These are phyloP conservation scores for Curvularia verruculosa DNA, from an alignment of 2,329 filamentous ascomycete species.

Conservation along the genomic window DNA sequence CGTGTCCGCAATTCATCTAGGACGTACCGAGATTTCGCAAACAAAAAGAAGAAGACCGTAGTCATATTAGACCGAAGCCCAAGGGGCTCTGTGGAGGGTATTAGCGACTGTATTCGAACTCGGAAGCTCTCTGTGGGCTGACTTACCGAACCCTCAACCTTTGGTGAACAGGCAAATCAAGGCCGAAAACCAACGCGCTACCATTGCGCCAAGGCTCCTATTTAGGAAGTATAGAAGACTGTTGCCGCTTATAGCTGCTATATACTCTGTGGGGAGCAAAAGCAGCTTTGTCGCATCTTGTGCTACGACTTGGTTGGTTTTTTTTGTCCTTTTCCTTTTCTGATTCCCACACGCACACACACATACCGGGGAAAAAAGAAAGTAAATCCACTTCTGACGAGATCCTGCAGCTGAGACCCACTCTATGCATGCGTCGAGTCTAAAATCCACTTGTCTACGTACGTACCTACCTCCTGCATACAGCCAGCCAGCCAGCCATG, in stretches of 20 bases:
- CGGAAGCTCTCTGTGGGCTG: too few relatives aligned
- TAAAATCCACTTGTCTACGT: too few relatives aligned
- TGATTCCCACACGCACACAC: too few relatives aligned
- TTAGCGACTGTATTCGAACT: too few relatives aligned
- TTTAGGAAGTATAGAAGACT: conserved; percentile 15
- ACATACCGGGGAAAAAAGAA: too few relatives aligned
- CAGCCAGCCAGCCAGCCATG: background rate
- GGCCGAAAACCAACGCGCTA: conserved; percentile 37
- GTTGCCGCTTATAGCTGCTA: background rate
- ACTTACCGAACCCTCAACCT: conserved; percentile 31
- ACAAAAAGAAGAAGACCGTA: too few relatives aligned
- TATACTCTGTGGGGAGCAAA: background rate
- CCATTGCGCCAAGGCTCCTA: conserved; percentile 35
- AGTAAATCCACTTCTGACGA: background rate
- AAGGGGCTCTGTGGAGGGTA: too few relatives aligned
- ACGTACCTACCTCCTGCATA: background rate
- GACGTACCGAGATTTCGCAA: too few relatives aligned
- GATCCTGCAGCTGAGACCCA: background rate
- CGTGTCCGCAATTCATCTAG: too few relatives aligned
- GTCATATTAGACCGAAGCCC: too few relatives aligned
- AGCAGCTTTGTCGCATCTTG: background rate
- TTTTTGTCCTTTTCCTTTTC: background rate
- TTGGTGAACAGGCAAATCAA: conserved; percentile 24
- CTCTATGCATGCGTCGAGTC: too few relatives aligned
- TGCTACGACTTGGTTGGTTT: background rate